Base-by-base conservation (phyloP, 1,284 basidiomycete species). In the Psilocybe mexicana region DNA sequence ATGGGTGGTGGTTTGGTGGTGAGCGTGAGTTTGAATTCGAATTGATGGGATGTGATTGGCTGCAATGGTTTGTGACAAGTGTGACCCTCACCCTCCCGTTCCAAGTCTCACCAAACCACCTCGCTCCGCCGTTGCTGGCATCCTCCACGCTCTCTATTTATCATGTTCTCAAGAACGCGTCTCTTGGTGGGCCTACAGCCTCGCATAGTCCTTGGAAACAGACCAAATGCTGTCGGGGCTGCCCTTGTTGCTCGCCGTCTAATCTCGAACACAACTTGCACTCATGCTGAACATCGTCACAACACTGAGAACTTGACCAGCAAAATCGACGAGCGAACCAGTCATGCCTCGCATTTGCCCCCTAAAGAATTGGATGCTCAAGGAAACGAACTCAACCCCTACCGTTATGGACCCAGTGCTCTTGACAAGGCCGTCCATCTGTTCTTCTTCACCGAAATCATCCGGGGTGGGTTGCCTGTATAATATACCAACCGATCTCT, bases 361-460 rank as follows among this genome's bases (percentile, higher is more conserved):
- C 62, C 65, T 12, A 65, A 62, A 8, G 57, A 66, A 54, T 69
- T 67, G 44, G 77, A 82, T 61, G 75, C 81, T 54, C 73, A 77
- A 0, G 83, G 79, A 43, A 81, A 79, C 52, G 76, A 85, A 65
- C 68, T 83, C 3, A 78, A 90, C 67, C 84, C 85, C 43, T 93
- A 92, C 79, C 82, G 83, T 67, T 79, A 77, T 52, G 95, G 94
- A 0, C 93, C 92, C 18, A 88, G 88, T 70, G 93, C 96, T 36
- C 79, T 98, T 53, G 94, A 98, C 81, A 99, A 99, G 77, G 96
- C 96, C 43, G 90, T 92, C 47, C 92, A 96, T 74, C 72, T 98
- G 52, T 98, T 99, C 84, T 98, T 99, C 85, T 95, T 99, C 74
- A 98, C 96, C 60, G 97, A 99, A 78, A 98, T 99, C 68, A 78